Evolutionary conservation across 2,329 filamentous ascomycete species (phyloP).

Genomic region (Cercospora brassicicola): DNA sequence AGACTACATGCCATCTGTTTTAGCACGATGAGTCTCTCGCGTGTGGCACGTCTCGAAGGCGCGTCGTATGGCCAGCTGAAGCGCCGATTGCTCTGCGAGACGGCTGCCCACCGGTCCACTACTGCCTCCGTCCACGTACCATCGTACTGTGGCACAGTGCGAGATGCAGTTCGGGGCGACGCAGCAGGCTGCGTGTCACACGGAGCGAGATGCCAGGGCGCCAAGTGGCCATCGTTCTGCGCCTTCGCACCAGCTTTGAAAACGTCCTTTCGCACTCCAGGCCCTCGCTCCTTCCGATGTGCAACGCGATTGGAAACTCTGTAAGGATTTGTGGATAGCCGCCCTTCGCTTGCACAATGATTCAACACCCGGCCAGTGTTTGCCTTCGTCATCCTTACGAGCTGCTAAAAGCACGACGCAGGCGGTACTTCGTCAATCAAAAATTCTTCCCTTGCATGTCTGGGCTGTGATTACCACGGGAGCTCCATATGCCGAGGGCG

Average conservation of each 20-base stretch:
- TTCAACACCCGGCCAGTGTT: neutral
- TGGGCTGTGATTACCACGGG: conserved; percentile 7
- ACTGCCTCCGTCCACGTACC: neutral
- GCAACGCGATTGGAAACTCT: conserved; percentile 8
- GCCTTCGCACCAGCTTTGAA: conserved; percentile 7
- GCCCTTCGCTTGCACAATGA: conserved; percentile 9
- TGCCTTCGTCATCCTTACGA: conserved; percentile 13
- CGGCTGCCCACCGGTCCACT: neutral
- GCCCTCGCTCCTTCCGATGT: conserved; percentile 5
- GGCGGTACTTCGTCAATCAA: conserved; percentile 6
- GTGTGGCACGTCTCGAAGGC: neutral
- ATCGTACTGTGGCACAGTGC: conserved; percentile 6
- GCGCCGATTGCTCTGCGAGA: neutral
- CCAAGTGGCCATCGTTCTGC: conserved; percentile 8
- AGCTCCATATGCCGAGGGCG: neutral
- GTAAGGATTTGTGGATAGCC: conserved; percentile 6
- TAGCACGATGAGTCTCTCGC: neutral
- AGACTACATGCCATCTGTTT: conserved; percentile 4
- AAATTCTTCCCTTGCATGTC: conserved; percentile 6
- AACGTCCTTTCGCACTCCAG: neutral
- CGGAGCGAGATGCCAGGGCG: neutral
- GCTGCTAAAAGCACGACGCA: neutral
- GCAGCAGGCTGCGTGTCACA: conserved; percentile 1
- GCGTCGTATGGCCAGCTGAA: neutral
- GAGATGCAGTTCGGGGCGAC: conserved; percentile 2